Evolutionary conservation across 1,284 basidiomycete species (phyloP).

Genomic region (Cystobasidium slooffiae): DNA sequence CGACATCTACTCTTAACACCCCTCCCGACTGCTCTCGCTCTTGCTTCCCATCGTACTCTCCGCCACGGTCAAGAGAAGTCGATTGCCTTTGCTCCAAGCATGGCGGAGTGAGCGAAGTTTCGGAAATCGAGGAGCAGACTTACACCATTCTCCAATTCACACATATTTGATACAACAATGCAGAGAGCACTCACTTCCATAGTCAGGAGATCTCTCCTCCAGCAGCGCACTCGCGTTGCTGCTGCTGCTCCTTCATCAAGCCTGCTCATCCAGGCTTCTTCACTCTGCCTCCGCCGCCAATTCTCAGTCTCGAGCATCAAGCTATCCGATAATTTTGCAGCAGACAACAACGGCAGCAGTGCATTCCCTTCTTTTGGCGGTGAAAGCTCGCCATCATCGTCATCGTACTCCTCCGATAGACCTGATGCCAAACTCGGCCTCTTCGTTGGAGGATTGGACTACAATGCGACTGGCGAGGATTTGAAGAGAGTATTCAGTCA

Average conservation of each 20-base stretch:
- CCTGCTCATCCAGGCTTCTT: not conserved
- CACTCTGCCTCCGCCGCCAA: not conserved
- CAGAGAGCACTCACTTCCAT: not conserved
- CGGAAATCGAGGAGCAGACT: not conserved
- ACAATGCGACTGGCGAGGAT: not conserved
- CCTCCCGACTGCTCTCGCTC: too few relatives aligned
- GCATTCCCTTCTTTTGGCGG: too few relatives aligned
- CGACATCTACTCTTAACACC: too few relatives aligned
- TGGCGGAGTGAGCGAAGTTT: too few relatives aligned
- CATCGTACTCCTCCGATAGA: not conserved
- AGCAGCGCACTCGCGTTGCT: slow-evolving; percentile 3
- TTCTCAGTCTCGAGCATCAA: not conserved
- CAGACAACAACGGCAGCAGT: not conserved
- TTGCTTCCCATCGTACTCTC: too few relatives aligned
- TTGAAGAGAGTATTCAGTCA: slow-evolving; percentile 24
- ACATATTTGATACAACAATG: not conserved
- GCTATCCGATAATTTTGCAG: slow-evolving; percentile 11
- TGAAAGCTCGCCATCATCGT: too few relatives aligned
- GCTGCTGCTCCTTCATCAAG: not conserved
- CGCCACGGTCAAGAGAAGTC: too few relatives aligned
- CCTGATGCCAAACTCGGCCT: not conserved
- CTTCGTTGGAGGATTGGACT: slow-evolving; percentile 30
- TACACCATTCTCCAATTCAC: not conserved
- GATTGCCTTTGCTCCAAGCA: too few relatives aligned
- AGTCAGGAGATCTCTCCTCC: too few relatives aligned